Evolutionary conservation across 2,329 filamentous ascomycete genomes (phyloP).

Genomic region (Trichophyton verrucosum): DNA sequence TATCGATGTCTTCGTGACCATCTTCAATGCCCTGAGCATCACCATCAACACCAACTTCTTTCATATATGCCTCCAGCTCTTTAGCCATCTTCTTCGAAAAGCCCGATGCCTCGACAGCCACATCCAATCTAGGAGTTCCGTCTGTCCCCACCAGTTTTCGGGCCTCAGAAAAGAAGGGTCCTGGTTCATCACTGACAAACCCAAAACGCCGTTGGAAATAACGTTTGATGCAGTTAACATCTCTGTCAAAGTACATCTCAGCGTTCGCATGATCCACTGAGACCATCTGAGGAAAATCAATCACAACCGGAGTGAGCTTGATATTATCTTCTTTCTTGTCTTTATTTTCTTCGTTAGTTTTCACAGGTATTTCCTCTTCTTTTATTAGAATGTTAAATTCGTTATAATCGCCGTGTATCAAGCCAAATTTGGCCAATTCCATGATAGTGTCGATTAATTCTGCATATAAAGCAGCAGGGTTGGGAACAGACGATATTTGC

Average conservation of each 20-base stretch:
- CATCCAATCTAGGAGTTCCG: slow-evolving; percentile 60
- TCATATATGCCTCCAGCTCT: slow-evolving; percentile 83
- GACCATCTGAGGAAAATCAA: slow-evolving; percentile 97
- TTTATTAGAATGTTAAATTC: slow-evolving; percentile 97
- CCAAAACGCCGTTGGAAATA: slow-evolving; percentile 86
- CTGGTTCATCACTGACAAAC: slow-evolving; percentile 68
- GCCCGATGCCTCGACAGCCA: slow-evolving; percentile 79
- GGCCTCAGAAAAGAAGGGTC: slow-evolving; percentile 75
- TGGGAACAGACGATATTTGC: slow-evolving; percentile 70
- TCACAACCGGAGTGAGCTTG: slow-evolving; percentile 65
- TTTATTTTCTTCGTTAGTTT: slow-evolving; percentile 21
- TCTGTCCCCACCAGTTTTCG: slow-evolving; percentile 56
- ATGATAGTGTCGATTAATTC: slow-evolving; percentile 81
- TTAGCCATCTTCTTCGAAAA: slow-evolving; percentile 97
- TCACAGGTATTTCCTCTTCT: slow-evolving; percentile 42
- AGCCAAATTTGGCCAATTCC: slow-evolving; percentile 65
- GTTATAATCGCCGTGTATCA: slow-evolving; percentile 98
- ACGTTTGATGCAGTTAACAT: slow-evolving; percentile 87
- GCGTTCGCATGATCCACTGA: slow-evolving; percentile 90
- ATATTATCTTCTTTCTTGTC: slow-evolving; percentile 28
- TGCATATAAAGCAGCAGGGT: slow-evolving; percentile 78
- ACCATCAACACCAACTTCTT: slow-evolving; percentile 51
- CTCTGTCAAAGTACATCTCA: slow-evolving; percentile 93
- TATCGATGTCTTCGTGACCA: slow-evolving; percentile 31
- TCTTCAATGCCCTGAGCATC: slow-evolving; percentile 32